Conservation (phyloP, 306 rosid genomes). For the Luffa aegyptiaca region DNA sequence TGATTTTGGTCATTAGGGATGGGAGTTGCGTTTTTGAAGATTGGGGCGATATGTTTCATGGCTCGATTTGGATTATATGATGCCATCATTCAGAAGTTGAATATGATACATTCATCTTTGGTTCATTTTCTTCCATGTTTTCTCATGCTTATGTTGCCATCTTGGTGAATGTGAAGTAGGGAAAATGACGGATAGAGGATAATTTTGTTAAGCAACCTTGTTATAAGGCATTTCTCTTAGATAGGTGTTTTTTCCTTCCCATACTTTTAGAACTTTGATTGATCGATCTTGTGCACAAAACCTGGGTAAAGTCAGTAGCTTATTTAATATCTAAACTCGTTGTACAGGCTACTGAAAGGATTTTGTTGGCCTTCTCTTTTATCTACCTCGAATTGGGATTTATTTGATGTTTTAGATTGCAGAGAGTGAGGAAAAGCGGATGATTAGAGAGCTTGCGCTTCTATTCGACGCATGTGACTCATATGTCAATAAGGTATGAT, state of each 20-base stretch:
- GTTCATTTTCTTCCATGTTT: not conserved
- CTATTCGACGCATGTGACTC: constrained; percentile 56
- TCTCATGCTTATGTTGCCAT: not conserved
- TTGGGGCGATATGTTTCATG: not conserved
- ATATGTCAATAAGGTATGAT: constrained; percentile 29
- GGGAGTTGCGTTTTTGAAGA: not conserved
- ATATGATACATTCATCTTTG: not conserved
- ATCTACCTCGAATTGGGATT: constrained; percentile 24
- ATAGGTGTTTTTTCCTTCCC: not conserved
- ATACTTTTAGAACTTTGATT: not conserved
- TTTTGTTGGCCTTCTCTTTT: not conserved
- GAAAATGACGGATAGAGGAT: not conserved
- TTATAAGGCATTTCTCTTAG: not conserved
- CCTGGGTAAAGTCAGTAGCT: not conserved
- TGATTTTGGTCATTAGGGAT: not conserved
- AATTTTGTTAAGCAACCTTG: not conserved
- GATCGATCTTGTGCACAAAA: not conserved
- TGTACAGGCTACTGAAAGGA: not conserved
- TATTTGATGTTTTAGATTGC: constrained; percentile 54
- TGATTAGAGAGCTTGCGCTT: constrained; percentile 65
- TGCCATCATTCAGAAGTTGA: not conserved
- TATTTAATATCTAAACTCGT: not conserved
- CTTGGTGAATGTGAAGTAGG: not conserved
- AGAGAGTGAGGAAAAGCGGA: constrained; percentile 77
- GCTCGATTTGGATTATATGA: not conserved